Evolutionary conservation across 495 filamentous ascomycete genomes (phyloP).

Genomic region (Talaromyces trachyspermus): DNA sequence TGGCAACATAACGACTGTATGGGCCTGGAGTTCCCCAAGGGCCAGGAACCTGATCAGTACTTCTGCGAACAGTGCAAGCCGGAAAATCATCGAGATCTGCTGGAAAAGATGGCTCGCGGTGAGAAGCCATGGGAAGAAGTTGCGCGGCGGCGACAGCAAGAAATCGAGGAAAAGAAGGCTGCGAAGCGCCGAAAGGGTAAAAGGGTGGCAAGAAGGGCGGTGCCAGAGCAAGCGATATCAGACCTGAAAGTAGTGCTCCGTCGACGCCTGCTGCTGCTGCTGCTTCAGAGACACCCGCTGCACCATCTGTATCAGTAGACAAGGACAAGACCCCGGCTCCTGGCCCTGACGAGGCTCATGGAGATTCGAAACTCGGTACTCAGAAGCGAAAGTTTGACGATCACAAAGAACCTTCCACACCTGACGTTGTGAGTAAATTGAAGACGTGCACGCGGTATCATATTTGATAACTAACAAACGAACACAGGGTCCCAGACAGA

Average conservation of each 20-base stretch:
- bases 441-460: neutral
- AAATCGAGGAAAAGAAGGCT: constrained; percentile 41
- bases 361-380: constrained; percentile 24
- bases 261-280: constrained; percentile 23
- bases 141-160: constrained; percentile 43
- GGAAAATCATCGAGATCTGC: constrained; percentile 66
- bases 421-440: constrained; percentile 25
- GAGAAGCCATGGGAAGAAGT: constrained; percentile 81
- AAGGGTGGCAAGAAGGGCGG: constrained; percentile 31
- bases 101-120: constrained; percentile 66
- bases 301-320: constrained; percentile 12
- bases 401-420: constrained; percentile 18
- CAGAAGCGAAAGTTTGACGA: constrained; percentile 42
- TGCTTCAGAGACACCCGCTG: constrained; percentile 8
- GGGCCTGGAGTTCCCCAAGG: constrained; percentile 69
- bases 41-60: constrained; percentile 70
- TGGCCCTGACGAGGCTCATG: constrained; percentile 23
- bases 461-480: constrained; percentile 10
- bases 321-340: constrained; percentile 17
- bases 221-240: constrained; percentile 31
- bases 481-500: constrained; percentile 30
- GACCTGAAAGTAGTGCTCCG: constrained; percentile 15
- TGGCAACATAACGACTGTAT: constrained; percentile 99
- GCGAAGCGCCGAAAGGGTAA: constrained; percentile 41
- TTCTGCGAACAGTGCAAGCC: constrained; percentile 87